Evolutionary conservation across 2,329 filamentous ascomycete species (phyloP), one percentile per base, ranked within the genome.

Genomic region (Venturia asperata): DNA sequence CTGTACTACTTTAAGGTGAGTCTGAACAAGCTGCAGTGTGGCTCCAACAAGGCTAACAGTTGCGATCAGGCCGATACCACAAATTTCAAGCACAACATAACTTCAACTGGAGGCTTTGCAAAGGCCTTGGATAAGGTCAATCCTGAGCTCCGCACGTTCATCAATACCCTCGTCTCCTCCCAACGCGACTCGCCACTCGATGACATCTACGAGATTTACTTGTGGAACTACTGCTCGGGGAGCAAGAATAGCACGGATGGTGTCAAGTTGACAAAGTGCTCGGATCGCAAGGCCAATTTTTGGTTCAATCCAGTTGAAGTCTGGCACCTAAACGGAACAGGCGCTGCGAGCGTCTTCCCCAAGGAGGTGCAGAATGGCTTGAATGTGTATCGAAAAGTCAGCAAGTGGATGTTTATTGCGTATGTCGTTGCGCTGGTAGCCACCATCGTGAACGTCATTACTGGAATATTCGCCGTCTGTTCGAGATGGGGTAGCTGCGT

Each of bases 201-300:
- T 71, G 86, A 93, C 73, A 82, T 86, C 72, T 97, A 97, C 83
- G 84, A 89, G 67, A 82, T 97, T 73, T 85, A 84, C 73, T 82
- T 97, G 45, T 96, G 91, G 89, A 89, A 89, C 74, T 96, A 92
- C 83, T 97, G 94, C 83, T 79, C 81, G 66, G 85, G 83, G 64
- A 77, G 82, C 62, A 75, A 80, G 69, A 80, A 81, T 70, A 80
- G 82, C 68, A 80, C 81, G 68, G 72, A 74, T 65, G 67, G 69
- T 39, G 81, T 80, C 69, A 75, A 76, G 19, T 76, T 83, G 69
- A 77, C 77, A 55, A 77, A 82, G 70, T 97, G 93, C 84, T 87
- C 86, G 64, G 81, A 86, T 70, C 82, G 87, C 64, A 79, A 87
- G 74, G 87, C 87, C 70, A 81, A 91, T 77, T 99, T 90, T 86